phyloP scores from a whole-genome alignment of 768 basidiomycete genomes.

The Macrolepiota fuliginosa region DNA sequence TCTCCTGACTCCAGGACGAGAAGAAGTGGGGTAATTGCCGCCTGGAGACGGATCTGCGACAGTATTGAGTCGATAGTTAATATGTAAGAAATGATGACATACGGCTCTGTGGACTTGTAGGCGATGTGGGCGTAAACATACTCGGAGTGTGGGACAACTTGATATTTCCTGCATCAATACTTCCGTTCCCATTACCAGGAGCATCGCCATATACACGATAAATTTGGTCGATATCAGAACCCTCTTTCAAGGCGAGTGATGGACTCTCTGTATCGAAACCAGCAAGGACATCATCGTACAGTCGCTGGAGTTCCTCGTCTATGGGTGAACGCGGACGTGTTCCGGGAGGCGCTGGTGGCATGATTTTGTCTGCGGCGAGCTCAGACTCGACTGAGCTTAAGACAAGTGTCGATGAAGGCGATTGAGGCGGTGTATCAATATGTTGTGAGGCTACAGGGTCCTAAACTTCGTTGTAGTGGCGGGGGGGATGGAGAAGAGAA shows the following conservation, averaged over 20 bases:
- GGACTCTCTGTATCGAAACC: conserved; percentile 52
- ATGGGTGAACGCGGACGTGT: conserved; percentile 35
- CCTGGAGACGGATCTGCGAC: conserved; percentile 8
- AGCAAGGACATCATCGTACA: conserved; percentile 76
- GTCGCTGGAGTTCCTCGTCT: conserved; percentile 69
- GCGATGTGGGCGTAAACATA: conserved; percentile 13
- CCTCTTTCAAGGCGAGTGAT: conserved; percentile 24
- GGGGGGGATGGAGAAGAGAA: not conserved
- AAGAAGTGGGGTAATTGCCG: not conserved
- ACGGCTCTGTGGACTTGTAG: conserved; percentile 5
- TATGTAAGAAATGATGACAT: not conserved
- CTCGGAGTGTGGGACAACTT: conserved; percentile 16
- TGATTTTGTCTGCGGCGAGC: conserved; percentile 2
- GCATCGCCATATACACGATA: conserved; percentile 33
- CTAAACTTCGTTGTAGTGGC: not conserved
- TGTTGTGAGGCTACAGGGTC: not conserved
- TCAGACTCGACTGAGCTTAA: not conserved
- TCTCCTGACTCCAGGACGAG: conserved; percentile 21
- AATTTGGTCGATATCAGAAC: conserved; percentile 32
- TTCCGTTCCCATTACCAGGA: conserved; percentile 18
- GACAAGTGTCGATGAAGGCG: not conserved
- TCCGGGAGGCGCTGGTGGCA: conserved; percentile 10
- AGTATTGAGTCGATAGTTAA: not conserved
- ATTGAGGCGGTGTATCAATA: not conserved
- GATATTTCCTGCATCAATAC: not conserved